phyloP scores from a whole-genome alignment of 768 basidiomycete species.

The Rhodotorula toruloides region DNA sequence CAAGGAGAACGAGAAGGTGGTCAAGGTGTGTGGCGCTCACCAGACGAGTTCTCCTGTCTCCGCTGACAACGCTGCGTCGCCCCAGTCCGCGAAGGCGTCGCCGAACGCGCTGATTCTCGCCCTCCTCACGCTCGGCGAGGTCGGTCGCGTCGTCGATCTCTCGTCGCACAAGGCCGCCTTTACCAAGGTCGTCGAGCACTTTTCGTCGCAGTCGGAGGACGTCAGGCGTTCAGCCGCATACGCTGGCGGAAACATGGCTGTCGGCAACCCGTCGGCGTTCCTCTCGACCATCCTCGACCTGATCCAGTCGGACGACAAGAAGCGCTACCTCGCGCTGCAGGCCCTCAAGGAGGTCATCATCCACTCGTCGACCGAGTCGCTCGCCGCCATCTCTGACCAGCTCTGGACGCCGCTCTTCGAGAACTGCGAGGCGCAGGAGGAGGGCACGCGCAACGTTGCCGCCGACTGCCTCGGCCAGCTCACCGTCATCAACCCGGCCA shows the following conservation, averaged over 20 bases:
- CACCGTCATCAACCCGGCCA: conserved; percentile 80
- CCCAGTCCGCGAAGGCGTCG: conserved; percentile 51
- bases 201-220: conserved; percentile 74
- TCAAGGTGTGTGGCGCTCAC: conserved; percentile 58
- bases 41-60: too few species aligned
- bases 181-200: conserved; percentile 64
- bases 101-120: conserved; percentile 70
- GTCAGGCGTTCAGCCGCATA: conserved; percentile 87
- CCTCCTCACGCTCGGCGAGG: conserved; percentile 81
- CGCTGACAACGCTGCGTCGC: neutral
- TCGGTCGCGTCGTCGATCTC: conserved; percentile 84
- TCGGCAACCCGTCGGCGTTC: conserved; percentile 83
- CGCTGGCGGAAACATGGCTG: conserved; percentile 87
- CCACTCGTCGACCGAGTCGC: conserved; percentile 74
- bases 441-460: conserved; percentile 86
- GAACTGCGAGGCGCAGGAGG: conserved; percentile 72
- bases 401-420: conserved; percentile 91
- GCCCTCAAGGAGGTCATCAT: conserved; percentile 94
- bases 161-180: conserved; percentile 74
- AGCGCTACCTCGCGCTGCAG: conserved; percentile 77
- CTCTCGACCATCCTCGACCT: conserved; percentile 66
- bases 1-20: conserved; percentile 71
- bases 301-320: conserved; percentile 63
- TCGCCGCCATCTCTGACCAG: conserved; percentile 78
- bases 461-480: conserved; percentile 95